phyloP scores from a whole-genome alignment of 1,284 basidiomycete species.

The Malassezia sp. region DNA sequence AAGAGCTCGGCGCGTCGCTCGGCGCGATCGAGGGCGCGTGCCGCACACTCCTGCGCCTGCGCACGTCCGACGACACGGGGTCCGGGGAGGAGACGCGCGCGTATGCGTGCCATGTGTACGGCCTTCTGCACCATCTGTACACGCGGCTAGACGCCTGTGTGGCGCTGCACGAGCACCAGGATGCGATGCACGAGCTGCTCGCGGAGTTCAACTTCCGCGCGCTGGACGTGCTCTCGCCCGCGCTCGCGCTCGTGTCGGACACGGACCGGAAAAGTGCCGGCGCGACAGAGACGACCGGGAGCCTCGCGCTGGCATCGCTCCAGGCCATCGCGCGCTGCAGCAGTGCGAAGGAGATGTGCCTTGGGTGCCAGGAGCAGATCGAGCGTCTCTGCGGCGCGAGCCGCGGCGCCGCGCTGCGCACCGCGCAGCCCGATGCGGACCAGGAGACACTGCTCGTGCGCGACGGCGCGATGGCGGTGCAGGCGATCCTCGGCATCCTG shows the following conservation, averaged over 20 bases:
- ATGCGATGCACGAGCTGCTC: constrained; percentile 5
- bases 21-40: constrained; percentile 10
- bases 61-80: constrained; percentile 1
- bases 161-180: background rate
- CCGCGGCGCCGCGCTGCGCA: constrained; percentile 2
- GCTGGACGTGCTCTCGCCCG: constrained; percentile 10
- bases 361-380: constrained; percentile 17
- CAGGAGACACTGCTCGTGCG: background rate
- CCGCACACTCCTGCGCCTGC: background rate
- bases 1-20: constrained; percentile 9
- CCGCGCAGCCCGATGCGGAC: background rate
- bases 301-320: constrained; percentile 10
- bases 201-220: constrained; percentile 10
- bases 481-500: constrained; percentile 11
- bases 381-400: constrained; percentile 10
- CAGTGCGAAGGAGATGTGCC: constrained; percentile 16
- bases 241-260: constrained; percentile 8
- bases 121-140: constrained; percentile 4
- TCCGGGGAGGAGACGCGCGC: background rate
- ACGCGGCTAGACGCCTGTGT: background rate
- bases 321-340: constrained; percentile 8
- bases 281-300: constrained; percentile 5
- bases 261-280: background rate
- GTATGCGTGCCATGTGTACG: constrained; percentile 4
- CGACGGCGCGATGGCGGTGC: constrained; percentile 7